Base-by-base conservation (phyloP, 2,329 filamentous ascomycete species). In the Proliferodiscus dingleyae region DNA sequence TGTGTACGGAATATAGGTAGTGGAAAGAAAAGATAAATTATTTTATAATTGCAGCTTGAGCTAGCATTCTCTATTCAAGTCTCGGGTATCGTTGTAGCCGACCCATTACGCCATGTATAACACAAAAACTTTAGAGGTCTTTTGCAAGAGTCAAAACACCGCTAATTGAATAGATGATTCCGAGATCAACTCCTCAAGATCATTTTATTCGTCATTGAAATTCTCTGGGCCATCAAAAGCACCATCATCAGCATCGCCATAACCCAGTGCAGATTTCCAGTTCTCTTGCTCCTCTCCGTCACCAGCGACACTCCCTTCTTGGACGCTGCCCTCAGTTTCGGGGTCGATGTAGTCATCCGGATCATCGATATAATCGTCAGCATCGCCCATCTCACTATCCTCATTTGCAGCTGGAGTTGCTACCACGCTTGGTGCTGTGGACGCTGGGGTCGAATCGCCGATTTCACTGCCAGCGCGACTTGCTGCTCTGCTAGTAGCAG, bases 401-500 rank as follows among this genome's bases (percentile, higher is more conserved):
- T 18, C 43, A 10, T 10, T 19, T 5, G 28, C 18, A 24, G 26
- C 37, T 7, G 36, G 19, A 18, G 21, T 33, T 19, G 28, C 28
- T 4, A 16, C n/a, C 3, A 28, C 28, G n/a, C 37, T 36, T 26
- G n/a, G 19, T 4, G 26, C 33, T 24, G 16, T 13, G 11, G 43
- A 33, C 6, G 21, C 29, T 8, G 37, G 23, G 2, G 15, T 30
- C 8, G 32, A 43, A 4, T 15, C 21, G n/a, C 13, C 13, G n/a
- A 37, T 8, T 8, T 23, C 28, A 21, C 49, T 50, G 8, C 50
- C 52, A 34, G 53, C 51, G 15, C 46, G 37, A 22, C 53, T 57
- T 2, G 72, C 77, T 29, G 71, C 75, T 45, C 62, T 53, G 28
- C 61, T 65, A 7, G 66, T 68, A 0, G 71, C 70, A 10, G 70